Evolutionary conservation across 1,284 basidiomycete species (phyloP), one percentile per base, ranked within the genome.

Genomic region (Papiliotrema flavescens): DNA sequence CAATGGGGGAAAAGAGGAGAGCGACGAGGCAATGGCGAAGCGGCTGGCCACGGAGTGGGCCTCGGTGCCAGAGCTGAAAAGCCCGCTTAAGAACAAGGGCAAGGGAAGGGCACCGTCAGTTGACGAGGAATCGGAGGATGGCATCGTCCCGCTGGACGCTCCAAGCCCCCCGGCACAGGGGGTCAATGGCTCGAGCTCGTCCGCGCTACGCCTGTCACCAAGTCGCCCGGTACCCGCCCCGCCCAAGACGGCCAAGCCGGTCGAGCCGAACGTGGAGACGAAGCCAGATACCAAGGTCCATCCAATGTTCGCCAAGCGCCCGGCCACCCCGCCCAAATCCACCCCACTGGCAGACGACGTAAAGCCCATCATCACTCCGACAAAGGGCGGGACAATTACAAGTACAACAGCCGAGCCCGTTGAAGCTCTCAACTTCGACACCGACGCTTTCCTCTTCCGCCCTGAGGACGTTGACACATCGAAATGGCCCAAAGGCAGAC

Each of bases 391-490:
- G 3, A 40, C 43, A 8, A 63, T 69, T 47, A 61, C 67, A 2
- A 59, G 57, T 13, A 42, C 59, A 0, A 53, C 62, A 14, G 56
- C 65, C 2, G 65, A 69, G 17, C 44, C 69, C 14, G 66, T 66
- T n/a, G 61, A 68, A 7, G 59, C 73, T 2, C 66, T 75, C 47
- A 70, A 79, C 53, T 74, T 79, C 49, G 73, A 78, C 49, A 52
- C 51, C 14, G 78, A 80, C 59, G 67, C 76, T 1, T 70, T 79
- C 48, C 55, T 70, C 23, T 79, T 79, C 54, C 56, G 67, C 6
- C 76, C 77, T 0, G 48, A 52, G 1, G 55, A 84, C 79, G 80
- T 74, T 69, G 35, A 67, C 68, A 39, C 63, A 39, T 55, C 72
- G 61, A 43, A 73, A 76, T 53, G 83, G 70, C 72, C 74, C 0